These are phyloP conservation scores for Phaeosphaeria sp. DNA, from an alignment of 2,329 filamentous ascomycete genomes.

Conservation along the genomic window DNA sequence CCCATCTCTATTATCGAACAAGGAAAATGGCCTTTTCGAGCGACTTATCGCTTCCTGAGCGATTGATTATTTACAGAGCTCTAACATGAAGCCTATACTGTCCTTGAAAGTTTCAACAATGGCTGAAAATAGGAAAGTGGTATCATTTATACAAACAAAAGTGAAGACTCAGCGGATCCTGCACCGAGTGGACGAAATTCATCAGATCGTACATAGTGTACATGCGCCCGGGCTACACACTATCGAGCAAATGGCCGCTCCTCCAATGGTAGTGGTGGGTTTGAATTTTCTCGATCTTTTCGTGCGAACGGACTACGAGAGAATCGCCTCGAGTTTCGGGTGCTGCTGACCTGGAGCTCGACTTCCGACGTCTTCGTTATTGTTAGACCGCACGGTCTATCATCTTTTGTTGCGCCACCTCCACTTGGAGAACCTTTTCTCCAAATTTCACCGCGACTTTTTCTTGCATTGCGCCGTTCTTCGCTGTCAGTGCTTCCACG, in stretches of 20 bases:
- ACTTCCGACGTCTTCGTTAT: slow-evolving; percentile 28
- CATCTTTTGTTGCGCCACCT: not conserved
- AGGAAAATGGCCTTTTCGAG: not conserved
- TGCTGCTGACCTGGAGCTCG: slow-evolving; percentile 14
- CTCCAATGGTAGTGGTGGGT: not conserved
- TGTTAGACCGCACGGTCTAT: slow-evolving; percentile 20
- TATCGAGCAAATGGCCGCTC: not conserved
- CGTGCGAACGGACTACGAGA: not conserved
- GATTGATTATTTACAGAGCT: not conserved
- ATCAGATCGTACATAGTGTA: not conserved
- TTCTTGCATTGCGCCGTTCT: not conserved
- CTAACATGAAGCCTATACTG: not conserved
- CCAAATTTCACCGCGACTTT: slow-evolving; percentile 11
- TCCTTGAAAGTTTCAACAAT: not conserved
- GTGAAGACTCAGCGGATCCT: not conserved
- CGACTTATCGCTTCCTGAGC: not conserved
- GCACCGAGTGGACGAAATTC: not conserved
- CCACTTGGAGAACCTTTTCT: slow-evolving; percentile 13
- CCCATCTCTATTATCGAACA: not conserved
- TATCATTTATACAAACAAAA: not conserved
- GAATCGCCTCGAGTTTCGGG: not conserved
- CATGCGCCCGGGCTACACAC: not conserved
- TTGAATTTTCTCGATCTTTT: not conserved
- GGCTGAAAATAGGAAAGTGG: not conserved
- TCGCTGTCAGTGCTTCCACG: slow-evolving; percentile 4